phyloP scores from a whole-genome alignment of 371 early-diverging fungal species.

The Rhizomucor pusillus region DNA sequence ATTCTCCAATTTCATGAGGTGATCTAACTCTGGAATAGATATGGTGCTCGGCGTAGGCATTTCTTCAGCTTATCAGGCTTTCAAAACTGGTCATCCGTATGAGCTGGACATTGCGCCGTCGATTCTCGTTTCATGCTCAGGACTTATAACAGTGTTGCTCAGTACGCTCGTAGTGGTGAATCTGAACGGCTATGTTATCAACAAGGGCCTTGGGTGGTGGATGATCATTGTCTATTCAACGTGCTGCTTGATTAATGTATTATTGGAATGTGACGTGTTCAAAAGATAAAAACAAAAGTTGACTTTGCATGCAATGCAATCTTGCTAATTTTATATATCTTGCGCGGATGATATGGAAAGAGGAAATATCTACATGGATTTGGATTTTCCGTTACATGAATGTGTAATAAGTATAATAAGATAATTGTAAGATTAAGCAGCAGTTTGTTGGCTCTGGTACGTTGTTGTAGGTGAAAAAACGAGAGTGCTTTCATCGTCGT shows the following conservation, averaged over 20 bases:
- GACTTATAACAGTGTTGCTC: constrained; percentile 50
- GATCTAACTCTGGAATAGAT: constrained; percentile 30
- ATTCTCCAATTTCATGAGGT: not conserved
- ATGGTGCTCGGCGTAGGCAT: constrained; percentile 79
- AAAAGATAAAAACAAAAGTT: not conserved
- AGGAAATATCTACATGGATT: too few relatives aligned
- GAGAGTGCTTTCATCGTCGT: too few relatives aligned
- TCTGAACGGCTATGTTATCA: constrained; percentile 48
- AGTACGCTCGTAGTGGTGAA: constrained; percentile 51
- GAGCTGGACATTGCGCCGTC: constrained; percentile 52
- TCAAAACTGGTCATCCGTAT: constrained; percentile 40
- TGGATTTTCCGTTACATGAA: too few relatives aligned
- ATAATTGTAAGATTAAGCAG: too few relatives aligned
- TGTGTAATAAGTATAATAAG: too few relatives aligned
- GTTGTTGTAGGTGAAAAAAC: too few relatives aligned
- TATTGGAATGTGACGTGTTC: constrained; percentile 41
- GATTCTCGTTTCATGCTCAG: constrained; percentile 51
- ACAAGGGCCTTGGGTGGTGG: constrained; percentile 48
- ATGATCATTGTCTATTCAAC: constrained; percentile 51
- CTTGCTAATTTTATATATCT: not conserved
- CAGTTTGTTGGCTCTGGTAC: too few relatives aligned
- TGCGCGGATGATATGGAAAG: not conserved
- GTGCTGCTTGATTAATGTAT: constrained; percentile 47
- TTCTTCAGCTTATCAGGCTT: constrained; percentile 56
- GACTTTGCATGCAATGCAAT: not conserved